These are phyloP conservation scores for Pontederia paniculata DNA, from an alignment of 176 grass and related monocot species.

Conservation along the genomic window DNA sequence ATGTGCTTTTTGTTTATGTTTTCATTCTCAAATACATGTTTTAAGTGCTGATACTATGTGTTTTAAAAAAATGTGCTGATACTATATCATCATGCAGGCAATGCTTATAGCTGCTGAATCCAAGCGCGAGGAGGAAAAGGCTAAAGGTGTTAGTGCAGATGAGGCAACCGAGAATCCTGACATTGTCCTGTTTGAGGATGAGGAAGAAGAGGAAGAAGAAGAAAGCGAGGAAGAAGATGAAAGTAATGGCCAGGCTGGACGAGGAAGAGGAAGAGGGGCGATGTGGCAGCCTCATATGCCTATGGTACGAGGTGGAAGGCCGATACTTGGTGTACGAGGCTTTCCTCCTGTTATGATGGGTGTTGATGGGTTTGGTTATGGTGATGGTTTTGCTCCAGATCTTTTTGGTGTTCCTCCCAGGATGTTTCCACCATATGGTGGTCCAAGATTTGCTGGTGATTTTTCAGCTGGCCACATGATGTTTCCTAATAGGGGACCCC, in stretches of 20 bases:
- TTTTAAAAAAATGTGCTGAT: neutral
- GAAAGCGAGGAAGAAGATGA: constrained; percentile 90
- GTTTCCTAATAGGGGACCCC: constrained; percentile 63
- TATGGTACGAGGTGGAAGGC: constrained; percentile 36
- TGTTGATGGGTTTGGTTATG: constrained; percentile 52
- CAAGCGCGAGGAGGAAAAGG: constrained; percentile 85
- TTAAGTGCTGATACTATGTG: neutral
- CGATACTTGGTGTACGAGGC: constrained; percentile 55
- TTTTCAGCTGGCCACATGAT: constrained; percentile 50
- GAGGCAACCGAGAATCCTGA: constrained; percentile 73
- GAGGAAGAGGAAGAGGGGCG: constrained; percentile 56
- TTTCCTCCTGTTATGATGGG: constrained; percentile 90
- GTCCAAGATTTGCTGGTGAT: constrained; percentile 62
- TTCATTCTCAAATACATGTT: neutral
- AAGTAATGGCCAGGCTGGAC: constrained; percentile 32
- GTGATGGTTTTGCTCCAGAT: constrained; percentile 62
- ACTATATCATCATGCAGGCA: constrained; percentile 33
- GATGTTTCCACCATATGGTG: constrained; percentile 64
- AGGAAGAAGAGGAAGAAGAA: constrained; percentile 81
- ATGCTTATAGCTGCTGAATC: constrained; percentile 74
- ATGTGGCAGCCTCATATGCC: constrained; percentile 91
- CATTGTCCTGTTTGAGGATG: constrained; percentile 87
- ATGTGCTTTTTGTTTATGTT: neutral
- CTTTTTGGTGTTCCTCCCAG: constrained; percentile 40
- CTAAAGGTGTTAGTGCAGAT: constrained; percentile 58